phyloP scores from a whole-genome alignment of 257 asterid genomes.

The Penstemon eatonii region DNA sequence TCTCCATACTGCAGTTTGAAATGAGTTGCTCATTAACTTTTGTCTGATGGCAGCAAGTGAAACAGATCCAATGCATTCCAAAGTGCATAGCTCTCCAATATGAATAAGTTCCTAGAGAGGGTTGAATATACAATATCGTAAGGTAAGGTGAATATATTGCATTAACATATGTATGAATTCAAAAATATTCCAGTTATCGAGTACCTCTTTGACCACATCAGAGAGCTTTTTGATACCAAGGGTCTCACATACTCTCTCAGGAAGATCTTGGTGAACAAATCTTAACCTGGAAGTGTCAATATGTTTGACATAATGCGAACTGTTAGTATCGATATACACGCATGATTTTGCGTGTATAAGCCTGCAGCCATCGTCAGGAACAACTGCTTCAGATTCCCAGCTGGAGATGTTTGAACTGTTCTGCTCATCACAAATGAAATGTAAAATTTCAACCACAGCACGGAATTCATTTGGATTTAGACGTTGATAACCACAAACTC shows the following conservation, averaged over 20 bases:
- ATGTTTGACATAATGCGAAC: slow-evolving; percentile 66
- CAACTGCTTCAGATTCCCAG: slow-evolving; percentile 76
- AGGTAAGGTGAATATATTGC: slow-evolving; percentile 28
- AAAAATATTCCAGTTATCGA: slow-evolving; percentile 16
- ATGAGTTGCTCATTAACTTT: slow-evolving; percentile 64
- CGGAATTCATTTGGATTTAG: slow-evolving; percentile 92
- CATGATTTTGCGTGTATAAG: slow-evolving; percentile 85
- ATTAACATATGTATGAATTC: slow-evolving; percentile 14
- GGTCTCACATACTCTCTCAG: slow-evolving; percentile 61
- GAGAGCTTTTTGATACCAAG: slow-evolving; percentile 83
- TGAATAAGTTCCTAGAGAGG: slow-evolving; percentile 63
- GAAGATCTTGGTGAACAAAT: slow-evolving; percentile 82
- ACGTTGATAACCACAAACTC: slow-evolving; percentile 85
- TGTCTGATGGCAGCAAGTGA: slow-evolving; percentile 54
- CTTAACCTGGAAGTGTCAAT: slow-evolving; percentile 80
- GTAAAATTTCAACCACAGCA: slow-evolving; percentile 76
- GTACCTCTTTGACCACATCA: slow-evolving; percentile 90
- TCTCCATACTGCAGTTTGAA: slow-evolving; percentile 81
- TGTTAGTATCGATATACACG: slow-evolving; percentile 73
- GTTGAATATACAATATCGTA: slow-evolving; percentile 26
- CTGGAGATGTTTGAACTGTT: slow-evolving; percentile 45
- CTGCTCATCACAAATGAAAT: slow-evolving; percentile 65
- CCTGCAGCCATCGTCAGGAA: slow-evolving; percentile 95
- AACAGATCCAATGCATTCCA: slow-evolving; percentile 66
- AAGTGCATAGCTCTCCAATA: slow-evolving; percentile 46